Percentiles rank a stretch among this genome's conserved stretches.
These are phyloP conservation scores for Fragilariopsis cylindrus DNA, from an alignment of 108 stramenopile species.

Conservation along the genomic window DNA sequence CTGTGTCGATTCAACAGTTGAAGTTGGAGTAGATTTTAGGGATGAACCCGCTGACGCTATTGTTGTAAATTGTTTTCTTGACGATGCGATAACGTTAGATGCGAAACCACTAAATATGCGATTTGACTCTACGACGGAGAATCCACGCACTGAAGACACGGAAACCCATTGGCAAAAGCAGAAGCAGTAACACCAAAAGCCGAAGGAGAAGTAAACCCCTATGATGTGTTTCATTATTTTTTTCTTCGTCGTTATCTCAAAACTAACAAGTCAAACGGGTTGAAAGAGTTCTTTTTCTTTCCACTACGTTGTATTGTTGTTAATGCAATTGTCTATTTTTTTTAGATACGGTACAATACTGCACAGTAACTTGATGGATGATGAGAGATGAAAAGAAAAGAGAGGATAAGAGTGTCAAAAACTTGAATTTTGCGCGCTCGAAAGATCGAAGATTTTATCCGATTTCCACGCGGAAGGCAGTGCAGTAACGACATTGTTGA, in stretches of 20 bases:
- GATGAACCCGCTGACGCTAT: too few species aligned
- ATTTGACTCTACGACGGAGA: conserved; percentile 1
- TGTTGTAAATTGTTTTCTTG: not conserved
- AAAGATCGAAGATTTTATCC: too few species aligned
- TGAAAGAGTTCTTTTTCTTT: not conserved
- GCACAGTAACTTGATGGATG: too few species aligned
- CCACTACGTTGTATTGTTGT: not conserved
- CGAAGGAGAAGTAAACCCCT: not conserved
- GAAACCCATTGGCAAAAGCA: not conserved
- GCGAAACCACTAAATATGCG: not conserved
- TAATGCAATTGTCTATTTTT: too few species aligned
- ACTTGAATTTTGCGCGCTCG: too few species aligned
- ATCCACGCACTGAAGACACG: conserved; percentile 1
- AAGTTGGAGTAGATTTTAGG: not conserved
- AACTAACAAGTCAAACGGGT: not conserved
- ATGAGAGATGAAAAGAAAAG: too few species aligned
- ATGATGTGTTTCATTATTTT: too few species aligned
- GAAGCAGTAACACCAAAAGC: not conserved
- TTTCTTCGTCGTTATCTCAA: not conserved
- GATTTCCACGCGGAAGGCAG: too few species aligned
- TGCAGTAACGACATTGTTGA: too few species aligned
- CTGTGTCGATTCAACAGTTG: conserved; percentile 1
- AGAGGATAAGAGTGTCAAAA: too few species aligned
- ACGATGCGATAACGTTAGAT: not conserved
- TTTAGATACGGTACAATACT: too few species aligned